Evolutionary conservation across 768 basidiomycete genomes (phyloP).

Genomic region (Phylloporus sp.): DNA sequence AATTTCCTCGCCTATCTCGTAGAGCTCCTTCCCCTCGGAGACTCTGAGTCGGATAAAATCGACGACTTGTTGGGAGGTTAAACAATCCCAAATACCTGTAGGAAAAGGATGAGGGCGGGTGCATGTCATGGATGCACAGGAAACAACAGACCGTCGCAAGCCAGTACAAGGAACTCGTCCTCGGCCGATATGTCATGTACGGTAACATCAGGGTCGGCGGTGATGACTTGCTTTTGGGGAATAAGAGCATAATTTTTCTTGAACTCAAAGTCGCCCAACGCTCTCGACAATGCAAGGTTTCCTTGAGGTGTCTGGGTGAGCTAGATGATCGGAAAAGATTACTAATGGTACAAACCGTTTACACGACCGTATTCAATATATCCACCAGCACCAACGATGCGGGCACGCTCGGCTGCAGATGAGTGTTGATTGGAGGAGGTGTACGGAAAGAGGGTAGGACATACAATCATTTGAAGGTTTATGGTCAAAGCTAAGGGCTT

Average conservation of each 20-base stretch:
- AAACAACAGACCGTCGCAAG: constrained; percentile 80
- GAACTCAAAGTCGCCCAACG: constrained; percentile 97
- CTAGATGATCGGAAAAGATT: not conserved
- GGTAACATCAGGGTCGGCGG: constrained; percentile 88
- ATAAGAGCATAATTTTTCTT: constrained; percentile 84
- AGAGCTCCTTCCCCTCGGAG: constrained; percentile 70
- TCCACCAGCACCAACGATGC: constrained; percentile 89
- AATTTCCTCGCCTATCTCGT: constrained; percentile 84
- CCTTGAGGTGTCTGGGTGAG: constrained; percentile 44
- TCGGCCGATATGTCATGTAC: constrained; percentile 78
- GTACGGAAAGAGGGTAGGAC: constrained; percentile 24
- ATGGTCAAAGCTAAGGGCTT: constrained; percentile 90
- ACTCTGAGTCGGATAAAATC: constrained; percentile 83
- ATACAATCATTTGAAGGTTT: constrained; percentile 86
- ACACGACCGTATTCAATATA: constrained; percentile 97
- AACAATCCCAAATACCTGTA: constrained; percentile 96
- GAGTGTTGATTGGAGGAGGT: not conserved
- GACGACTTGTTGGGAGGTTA: constrained; percentile 88
- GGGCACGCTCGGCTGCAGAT: constrained; percentile 67
- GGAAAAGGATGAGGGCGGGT: constrained; percentile 5
- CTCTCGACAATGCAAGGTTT: constrained; percentile 92
- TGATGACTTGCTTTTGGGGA: constrained; percentile 92
- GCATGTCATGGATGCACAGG: not conserved
- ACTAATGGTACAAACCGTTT: constrained; percentile 60
- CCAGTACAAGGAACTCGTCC: constrained; percentile 95